Percentiles rank a stretch among this genome's conserved stretches.
Evolutionary conservation across 1,284 basidiomycete species (phyloP).

Genomic region (Xanthoconium separans): DNA sequence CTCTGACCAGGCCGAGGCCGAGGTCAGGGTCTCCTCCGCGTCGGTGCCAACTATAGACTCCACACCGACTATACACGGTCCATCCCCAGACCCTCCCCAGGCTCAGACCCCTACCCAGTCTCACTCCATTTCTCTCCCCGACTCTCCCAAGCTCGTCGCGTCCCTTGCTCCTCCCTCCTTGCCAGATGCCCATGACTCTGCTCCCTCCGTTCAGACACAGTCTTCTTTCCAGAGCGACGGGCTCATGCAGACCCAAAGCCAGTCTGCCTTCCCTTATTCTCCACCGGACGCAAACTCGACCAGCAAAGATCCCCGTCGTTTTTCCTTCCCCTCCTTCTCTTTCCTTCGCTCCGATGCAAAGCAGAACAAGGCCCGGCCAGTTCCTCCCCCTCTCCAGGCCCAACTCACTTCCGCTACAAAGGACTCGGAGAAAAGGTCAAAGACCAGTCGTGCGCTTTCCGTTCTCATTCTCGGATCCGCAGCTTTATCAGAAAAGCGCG

Average conservation of each 20-base stretch:
- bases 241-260: slow-evolving; percentile 27
- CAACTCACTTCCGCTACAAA: slow-evolving; percentile 10
- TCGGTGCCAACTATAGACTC: slow-evolving; percentile 31
- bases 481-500: slow-evolving; percentile 51
- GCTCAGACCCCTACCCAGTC: slow-evolving; percentile 6
- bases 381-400: slow-evolving; percentile 9
- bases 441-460: slow-evolving; percentile 32
- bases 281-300: slow-evolving; percentile 2
- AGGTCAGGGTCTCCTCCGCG: slow-evolving; percentile 15
- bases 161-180: slow-evolving; percentile 26
- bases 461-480: slow-evolving; percentile 18
- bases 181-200: not conserved
- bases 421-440: slow-evolving; percentile 35
- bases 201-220: slow-evolving; percentile 16
- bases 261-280: slow-evolving; percentile 29
- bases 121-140: slow-evolving; percentile 7
- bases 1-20: not conserved
- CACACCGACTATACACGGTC: slow-evolving; percentile 27
- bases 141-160: slow-evolving; percentile 17
- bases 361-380: slow-evolving; percentile 19
- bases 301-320: slow-evolving; percentile 31
- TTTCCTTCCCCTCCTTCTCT: slow-evolving; percentile 40
- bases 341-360: slow-evolving; percentile 35
- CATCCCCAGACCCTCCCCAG: not conserved
- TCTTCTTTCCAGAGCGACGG: slow-evolving; percentile 19